Evolutionary conservation across 108 stramenopile species (phyloP).

Genomic region (Mediolabrus comicus): DNA sequence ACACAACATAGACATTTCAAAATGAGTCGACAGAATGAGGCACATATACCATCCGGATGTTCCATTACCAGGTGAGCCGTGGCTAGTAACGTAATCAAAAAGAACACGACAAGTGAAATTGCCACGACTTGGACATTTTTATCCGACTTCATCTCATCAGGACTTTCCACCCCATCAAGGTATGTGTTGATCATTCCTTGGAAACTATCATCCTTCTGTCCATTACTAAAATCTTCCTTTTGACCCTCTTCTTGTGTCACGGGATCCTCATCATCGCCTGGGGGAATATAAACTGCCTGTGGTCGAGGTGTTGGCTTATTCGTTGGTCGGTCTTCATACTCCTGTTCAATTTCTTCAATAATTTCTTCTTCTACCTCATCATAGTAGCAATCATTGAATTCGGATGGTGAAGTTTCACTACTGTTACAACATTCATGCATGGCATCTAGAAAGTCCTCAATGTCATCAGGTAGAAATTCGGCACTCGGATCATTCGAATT

Average conservation of each 20-base stretch:
- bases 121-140: conserved; percentile 38
- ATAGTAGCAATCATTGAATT: background rate
- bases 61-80: conserved; percentile 39
- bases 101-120: conserved; percentile 17
- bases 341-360: background rate
- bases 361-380: background rate
- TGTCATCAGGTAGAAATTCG: background rate
- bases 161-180: conserved; percentile 32
- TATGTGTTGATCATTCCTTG: conserved; percentile 15
- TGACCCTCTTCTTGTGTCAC: background rate
- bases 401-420: background rate
- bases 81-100: conserved; percentile 19
- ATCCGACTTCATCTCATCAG: conserved; percentile 32
- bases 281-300: background rate
- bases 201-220: background rate
- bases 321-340: background rate
- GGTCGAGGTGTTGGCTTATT: conserved; percentile 6
- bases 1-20: conserved; percentile 29
- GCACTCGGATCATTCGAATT: background rate
- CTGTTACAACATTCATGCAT: background rate
- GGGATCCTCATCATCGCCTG: background rate
- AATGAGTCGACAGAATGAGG: conserved; percentile 32
- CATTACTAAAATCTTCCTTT: background rate
- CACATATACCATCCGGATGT: conserved; percentile 46
- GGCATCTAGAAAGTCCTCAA: background rate